Conservation (phyloP, 2,329 filamentous ascomycete genomes). For the Claviceps sp. region DNA sequence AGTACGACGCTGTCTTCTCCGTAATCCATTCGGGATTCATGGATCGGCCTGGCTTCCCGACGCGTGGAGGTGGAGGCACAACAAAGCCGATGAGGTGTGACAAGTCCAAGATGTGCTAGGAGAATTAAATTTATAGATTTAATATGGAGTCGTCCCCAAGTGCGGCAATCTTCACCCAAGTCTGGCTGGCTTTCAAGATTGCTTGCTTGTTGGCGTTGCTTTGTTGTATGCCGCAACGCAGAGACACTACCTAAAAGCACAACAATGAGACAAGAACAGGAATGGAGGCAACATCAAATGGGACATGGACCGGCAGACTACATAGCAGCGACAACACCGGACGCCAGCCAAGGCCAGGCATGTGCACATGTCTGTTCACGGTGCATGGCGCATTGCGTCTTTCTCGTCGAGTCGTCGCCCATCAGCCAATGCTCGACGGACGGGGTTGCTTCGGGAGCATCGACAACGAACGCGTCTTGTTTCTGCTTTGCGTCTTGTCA, state of each 20-base stretch:
- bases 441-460: not conserved
- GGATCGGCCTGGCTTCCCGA: slow-evolving; percentile 5
- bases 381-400: not conserved
- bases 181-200: not conserved
- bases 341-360: not conserved
- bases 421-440: not conserved
- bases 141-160: not conserved
- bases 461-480: not conserved
- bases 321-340: not conserved
- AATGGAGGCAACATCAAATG: not conserved
- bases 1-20: slow-evolving; percentile 2
- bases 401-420: not conserved
- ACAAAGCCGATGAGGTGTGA: not conserved
- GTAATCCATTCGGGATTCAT: slow-evolving; percentile 3
- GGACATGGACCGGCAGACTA: not conserved
- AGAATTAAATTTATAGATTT: not conserved
- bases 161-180: not conserved
- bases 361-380: not conserved
- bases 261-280: not conserved
- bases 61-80: slow-evolving; percentile 3
- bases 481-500: not conserved
- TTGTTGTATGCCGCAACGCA: not conserved
- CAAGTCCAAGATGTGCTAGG: not conserved
- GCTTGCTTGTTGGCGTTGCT: too few relatives aligned
- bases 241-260: not conserved